Evolutionary conservation across 768 basidiomycete genomes (phyloP).

Genomic region (Russula sp.): DNA sequence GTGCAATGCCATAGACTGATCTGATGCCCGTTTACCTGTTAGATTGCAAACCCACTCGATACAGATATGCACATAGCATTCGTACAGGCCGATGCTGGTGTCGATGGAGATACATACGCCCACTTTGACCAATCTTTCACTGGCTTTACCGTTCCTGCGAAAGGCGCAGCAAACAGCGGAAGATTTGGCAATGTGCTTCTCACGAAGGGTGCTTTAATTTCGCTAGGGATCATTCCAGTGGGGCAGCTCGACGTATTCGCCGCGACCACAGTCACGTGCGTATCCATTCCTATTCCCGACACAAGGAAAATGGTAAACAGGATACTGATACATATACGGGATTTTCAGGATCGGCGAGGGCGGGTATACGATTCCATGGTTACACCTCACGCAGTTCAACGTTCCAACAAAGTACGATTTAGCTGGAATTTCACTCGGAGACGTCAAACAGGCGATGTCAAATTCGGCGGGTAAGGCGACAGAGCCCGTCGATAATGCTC

Average conservation of each 20-base stretch:
- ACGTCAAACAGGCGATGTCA: constrained; percentile 10
- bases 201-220: constrained; percentile 53
- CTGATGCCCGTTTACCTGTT: neutral
- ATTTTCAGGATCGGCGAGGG: constrained; percentile 44
- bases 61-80: constrained; percentile 55
- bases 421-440: constrained; percentile 2
- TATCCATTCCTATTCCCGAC: neutral
- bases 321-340: constrained; percentile 1
- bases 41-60: constrained; percentile 57
- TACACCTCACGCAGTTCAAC: constrained; percentile 52
- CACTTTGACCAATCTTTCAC: constrained; percentile 55
- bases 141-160: constrained; percentile 55
- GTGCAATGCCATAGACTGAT: neutral
- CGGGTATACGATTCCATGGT: constrained; percentile 65
- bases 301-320: neutral
- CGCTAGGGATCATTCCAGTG: constrained; percentile 56
- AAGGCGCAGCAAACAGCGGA: constrained; percentile 60
- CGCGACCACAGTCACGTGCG: constrained; percentile 44
- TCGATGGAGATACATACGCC: constrained; percentile 55
- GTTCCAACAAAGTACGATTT: constrained; percentile 51
- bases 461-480: neutral
- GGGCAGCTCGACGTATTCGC: constrained; percentile 53
- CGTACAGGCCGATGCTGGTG: constrained; percentile 53
- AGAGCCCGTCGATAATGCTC: neutral
- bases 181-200: constrained; percentile 55